Base-by-base conservation (phyloP, 805 yeast species). In the Candida lessepsii region DNA sequence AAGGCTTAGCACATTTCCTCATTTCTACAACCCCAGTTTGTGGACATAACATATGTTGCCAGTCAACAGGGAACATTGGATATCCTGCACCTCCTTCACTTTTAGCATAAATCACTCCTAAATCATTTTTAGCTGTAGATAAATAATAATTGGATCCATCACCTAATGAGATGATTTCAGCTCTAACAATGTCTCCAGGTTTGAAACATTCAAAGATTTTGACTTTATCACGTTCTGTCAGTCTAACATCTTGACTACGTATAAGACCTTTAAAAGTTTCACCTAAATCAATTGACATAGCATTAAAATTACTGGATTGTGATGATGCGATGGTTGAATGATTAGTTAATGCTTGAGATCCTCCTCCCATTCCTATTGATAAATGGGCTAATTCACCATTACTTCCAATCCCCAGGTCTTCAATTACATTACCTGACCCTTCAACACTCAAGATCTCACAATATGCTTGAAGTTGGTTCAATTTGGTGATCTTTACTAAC, bases 1-100 rank as follows among this genome's bases (percentile, higher is more conserved):
- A 85, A 9, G 96, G 96, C 58, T 87, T 89, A 2, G 99, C 99
- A 64, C 96, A 87, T 61, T 93, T 93, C 44, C 99, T 74, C 50
- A 70, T 69, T 53, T 89, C 97, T 9, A 78, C 61, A 8, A 73
- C 75, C 1, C 96, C 96, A 2, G 90, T 79, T 18, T 62, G 67
- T 2, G 88, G 81, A 46, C 86, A 80, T 23, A 83, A 73, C 98
- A 95, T 93, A 9, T 88, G 85, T 63, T 88, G 90, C 97, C 98
- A 93, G 62, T 93, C 98, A 30, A 88, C 63, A 2, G 99, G 95
- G 51, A 81, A 83, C 87, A 93, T 79, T 40, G 80, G 63, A 26
- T 78, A 80, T 2, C 96, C 96, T 9, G 74, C 68, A 3, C 80
- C 80, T 13, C 81, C 83, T 46, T 74, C 77, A 30, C 83, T 75